Evolutionary conservation across 768 basidiomycete genomes (phyloP), one percentile per base, ranked within the genome.

Genomic region (Hericium coralloides): DNA sequence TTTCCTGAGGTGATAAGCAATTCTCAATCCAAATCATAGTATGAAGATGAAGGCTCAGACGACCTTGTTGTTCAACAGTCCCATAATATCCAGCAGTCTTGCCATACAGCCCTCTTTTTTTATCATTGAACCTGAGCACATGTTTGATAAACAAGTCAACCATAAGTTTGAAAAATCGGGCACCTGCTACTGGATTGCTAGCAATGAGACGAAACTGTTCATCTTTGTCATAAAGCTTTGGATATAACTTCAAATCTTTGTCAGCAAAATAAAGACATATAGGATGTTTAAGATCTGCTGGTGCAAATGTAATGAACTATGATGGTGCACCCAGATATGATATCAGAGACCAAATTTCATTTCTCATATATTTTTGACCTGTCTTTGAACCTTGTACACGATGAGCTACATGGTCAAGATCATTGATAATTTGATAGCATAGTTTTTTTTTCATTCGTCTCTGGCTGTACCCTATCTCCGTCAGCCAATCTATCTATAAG

Each of bases 261-360:
- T 59, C 65, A 18, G 59, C 59, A 52, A 53, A 63, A 25, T 61
- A 56, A 12, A 65, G 22, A 20, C 49, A 56, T 2, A 65, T 39
- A 1, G 61, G 65, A 57, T 61, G 57, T 53, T 58, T 64, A n/a
- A 47, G n/a, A 31, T 66, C 62, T 3, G 55, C 45, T 18, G 62
- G 64, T 7, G 65, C 53, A 52, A 66, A 61, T 17, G 62, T 66
- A 12, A 66, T 59, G 39, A 65, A 66, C 58, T 58, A 65, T 0
- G 59, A 26, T 2, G 65, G 65, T 12, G 60, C 59, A 25, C 62
- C 59, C 5, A 38, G 4, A 36, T 52, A 38, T 26, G 43, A 20
- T 10, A 66, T 61, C 23, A 66, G 36, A 10, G 63, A 55, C 53
- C 55, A 53, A 2, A 67, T 58, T 38, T 66, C 60, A 51, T 61